Evolutionary conservation across 768 basidiomycete genomes (phyloP), one percentile per base, ranked within the genome.

Genomic region (Ramaria sp.): DNA sequence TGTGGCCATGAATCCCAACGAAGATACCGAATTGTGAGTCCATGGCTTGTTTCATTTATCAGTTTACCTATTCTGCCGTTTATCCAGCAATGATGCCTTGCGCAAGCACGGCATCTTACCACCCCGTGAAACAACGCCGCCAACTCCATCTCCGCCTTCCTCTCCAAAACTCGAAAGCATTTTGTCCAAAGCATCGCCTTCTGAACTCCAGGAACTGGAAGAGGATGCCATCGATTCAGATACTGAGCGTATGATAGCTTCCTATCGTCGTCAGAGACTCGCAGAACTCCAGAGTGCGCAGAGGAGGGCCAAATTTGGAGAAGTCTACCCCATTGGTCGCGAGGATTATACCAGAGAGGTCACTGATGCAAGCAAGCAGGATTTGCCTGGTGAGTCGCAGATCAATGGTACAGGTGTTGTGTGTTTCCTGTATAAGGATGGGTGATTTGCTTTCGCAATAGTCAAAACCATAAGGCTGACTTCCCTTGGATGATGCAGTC

Each of bases 261-360:
- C 78, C 51, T 83, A 84, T 63, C 75, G 83, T 20, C 73, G 77
- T 60, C 81, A 83, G 66, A 77, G 85, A 34, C 62, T 91, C 13
- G 77, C 73, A 12, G 82, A 91, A 61, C 77, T 89, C 63, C 75
- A 73, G 55, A 72, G 71, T 54, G 75, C 78, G 49, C 74, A 80
- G 58, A 78, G 75, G 61, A 78, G 74, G 56, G 83, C 83, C 20
- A 78, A 83, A 60, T 97, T 91, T 65, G 96, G 94, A 19, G 73
- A 81, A 24, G 79, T 96, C 48, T 85, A 88, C 66, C 91, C 92
- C 0, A 94, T 99, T 58, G 82, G 86, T 24, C 75, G 95, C 61
- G 92, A 92, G 15, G 94, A 96, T 67, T 99, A 97, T 69, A 95
- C 88, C 41, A 77, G 86, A 47, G 93, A 98, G 66, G 89, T 99